Conservation (phyloP, 768 basidiomycete genomes). For the Strobilomyces dryophilus region DNA sequence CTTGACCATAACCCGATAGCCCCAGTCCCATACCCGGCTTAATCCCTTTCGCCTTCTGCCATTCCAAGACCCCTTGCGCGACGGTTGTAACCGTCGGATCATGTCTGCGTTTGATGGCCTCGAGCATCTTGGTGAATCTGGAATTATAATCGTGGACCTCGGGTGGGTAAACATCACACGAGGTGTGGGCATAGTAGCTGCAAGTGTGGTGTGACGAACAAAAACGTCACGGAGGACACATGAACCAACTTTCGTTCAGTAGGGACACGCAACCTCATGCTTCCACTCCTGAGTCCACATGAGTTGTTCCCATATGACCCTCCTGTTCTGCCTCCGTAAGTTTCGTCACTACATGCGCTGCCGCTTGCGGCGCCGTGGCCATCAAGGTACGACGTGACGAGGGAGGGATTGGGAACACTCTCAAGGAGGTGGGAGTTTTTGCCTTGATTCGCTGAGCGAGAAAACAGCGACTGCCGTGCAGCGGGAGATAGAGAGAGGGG, state of each 20-base stretch:
- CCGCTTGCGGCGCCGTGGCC: constrained; percentile 30
- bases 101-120: constrained; percentile 89
- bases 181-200: constrained; percentile 85
- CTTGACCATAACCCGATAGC: constrained; percentile 43
- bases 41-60: constrained; percentile 62
- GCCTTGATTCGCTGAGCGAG: constrained; percentile 34
- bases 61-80: constrained; percentile 93
- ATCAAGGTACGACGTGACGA: constrained; percentile 33
- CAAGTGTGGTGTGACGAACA: constrained; percentile 1
- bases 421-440: constrained; percentile 53
- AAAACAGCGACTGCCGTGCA: constrained; percentile 63
- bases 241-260: constrained; percentile 68
- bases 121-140: constrained; percentile 81
- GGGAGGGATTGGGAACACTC: constrained; percentile 75
- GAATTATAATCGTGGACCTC: constrained; percentile 92
- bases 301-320: constrained; percentile 13
- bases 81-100: constrained; percentile 98
- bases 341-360: constrained; percentile 1
- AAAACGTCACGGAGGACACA: neutral
- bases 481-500: constrained; percentile 64
- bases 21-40: constrained; percentile 28
- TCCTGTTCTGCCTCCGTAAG: constrained; percentile 1
- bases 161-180: constrained; percentile 76
- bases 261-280: constrained; percentile 71
- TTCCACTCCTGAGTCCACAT: constrained; percentile 45